A percentile compares a stretch with the other conserved stretches of the same genome.
These are phyloP conservation scores for Cryptococcus sp. DNA, from an alignment of 1,284 basidiomycete genomes.

Conservation along the genomic window DNA sequence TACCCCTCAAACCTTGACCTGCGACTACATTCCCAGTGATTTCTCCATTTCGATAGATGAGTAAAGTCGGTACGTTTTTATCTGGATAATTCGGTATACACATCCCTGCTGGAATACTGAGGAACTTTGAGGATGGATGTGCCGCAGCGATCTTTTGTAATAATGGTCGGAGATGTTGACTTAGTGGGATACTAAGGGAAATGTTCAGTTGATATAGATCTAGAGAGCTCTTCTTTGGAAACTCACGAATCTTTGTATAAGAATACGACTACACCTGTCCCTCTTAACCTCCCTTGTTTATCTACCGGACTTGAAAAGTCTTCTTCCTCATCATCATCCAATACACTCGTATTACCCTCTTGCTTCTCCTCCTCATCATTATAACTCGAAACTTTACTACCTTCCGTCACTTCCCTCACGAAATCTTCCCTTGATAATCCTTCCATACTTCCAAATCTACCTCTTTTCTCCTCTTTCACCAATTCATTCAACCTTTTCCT, in stretches of 20 bases:
- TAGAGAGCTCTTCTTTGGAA: too few relatives aligned
- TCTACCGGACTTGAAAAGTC: conserved; percentile 30
- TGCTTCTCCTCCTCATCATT: conserved; percentile 50
- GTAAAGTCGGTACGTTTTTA: conserved; percentile 81
- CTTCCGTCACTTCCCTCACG: conserved; percentile 89
- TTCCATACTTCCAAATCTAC: conserved; percentile 78
- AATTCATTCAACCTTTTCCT: conserved; percentile 66
- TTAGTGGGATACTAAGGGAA: conserved; percentile 63
- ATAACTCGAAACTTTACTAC: conserved; percentile 67
- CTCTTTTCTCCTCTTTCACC: conserved; percentile 58
- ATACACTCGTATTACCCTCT: conserved; percentile 5
- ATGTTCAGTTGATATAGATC: background rate
- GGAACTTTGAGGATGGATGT: conserved; percentile 89
- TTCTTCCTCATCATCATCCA: conserved; percentile 40
- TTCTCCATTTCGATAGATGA: conserved; percentile 87
- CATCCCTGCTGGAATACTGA: conserved; percentile 90
- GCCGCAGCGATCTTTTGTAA: conserved; percentile 69
- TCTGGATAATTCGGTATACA: conserved; percentile 97
- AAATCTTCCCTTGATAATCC: conserved; percentile 92
- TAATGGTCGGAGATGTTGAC: conserved; percentile 69
- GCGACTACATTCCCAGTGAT: conserved; percentile 80
- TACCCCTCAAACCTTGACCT: conserved; percentile 57
- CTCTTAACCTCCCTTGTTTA: conserved; percentile 33
- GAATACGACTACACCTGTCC: conserved; percentile 56
- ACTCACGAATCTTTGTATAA: conserved; percentile 55